Conservation (phyloP, 345 rosid genomes). For the Angophora floribunda region DNA sequence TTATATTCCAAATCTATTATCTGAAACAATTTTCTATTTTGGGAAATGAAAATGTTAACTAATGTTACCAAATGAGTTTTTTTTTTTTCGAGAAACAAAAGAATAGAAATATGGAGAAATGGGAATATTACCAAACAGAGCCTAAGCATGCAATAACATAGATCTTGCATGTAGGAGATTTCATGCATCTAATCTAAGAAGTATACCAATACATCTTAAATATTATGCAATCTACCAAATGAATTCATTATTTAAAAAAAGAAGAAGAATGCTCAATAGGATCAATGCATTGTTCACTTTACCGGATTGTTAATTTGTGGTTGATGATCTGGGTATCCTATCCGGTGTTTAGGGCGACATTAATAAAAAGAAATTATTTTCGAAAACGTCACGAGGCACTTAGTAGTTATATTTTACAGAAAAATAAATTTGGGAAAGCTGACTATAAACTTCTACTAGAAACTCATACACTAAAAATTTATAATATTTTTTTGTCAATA, state of each 20-base stretch:
- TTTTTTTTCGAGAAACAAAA: too few relatives aligned
- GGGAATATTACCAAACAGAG: too few relatives aligned
- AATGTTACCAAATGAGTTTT: too few relatives aligned
- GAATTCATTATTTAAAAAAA: neutral
- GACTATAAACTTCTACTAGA: neutral
- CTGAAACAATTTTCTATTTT: too few relatives aligned
- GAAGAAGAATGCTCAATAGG: neutral
- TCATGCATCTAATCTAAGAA: neutral
- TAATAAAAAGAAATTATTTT: neutral
- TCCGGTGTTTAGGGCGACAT: neutral
- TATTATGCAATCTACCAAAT: neutral
- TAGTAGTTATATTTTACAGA: neutral
- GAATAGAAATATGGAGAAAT: too few relatives aligned
- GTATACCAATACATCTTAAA: neutral
- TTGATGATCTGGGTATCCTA: rapidly evolving
- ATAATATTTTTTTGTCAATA: neutral
- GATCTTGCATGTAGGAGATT: neutral
- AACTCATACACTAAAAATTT: neutral
- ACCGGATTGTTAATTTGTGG: neutral
- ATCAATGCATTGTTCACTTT: neutral
- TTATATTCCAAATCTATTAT: too few relatives aligned
- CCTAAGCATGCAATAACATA: neutral
- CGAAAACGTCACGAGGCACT: neutral
- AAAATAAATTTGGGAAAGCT: neutral
- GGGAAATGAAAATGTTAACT: too few relatives aligned